Percentiles rank a stretch among this genome's conserved stretches.
These are phyloP conservation scores for Ilex paraguariensis DNA, from an alignment of 305 asterid species.

Conservation along the genomic window DNA sequence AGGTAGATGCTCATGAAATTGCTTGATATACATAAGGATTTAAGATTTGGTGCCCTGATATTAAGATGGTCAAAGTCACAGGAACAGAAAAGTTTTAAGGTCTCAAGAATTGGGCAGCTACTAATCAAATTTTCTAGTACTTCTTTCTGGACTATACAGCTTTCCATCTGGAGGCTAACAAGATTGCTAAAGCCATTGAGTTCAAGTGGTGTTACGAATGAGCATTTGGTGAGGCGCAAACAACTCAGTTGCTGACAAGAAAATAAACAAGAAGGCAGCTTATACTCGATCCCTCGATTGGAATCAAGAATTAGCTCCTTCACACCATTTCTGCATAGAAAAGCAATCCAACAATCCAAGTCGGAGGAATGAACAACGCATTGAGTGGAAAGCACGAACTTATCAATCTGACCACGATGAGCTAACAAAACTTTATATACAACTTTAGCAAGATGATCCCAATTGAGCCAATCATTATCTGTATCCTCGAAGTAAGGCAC, in stretches of 20 bases:
- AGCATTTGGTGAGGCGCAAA: conserved; percentile 39
- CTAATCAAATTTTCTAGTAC: no score
- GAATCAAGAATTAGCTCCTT: conserved; percentile 40
- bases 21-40: no score
- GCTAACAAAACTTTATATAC: no score
- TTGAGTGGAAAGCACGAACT: conserved; percentile 18
- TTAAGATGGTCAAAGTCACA: no score
- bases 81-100: no score
- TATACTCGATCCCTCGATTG: conserved; percentile 25
- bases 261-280: conserved; percentile 35
- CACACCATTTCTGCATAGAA: conserved; percentile 11
- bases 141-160: no score
- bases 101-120: no score
- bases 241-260: conserved; percentile 28
- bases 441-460: conserved; percentile 22
- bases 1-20: no score
- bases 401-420: no score
- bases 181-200: neutral
- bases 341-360: conserved; percentile 1
- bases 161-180: neutral
- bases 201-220: neutral
- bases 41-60: no score
- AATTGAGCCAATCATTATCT: conserved; percentile 7
- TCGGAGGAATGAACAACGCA: conserved; percentile 2
- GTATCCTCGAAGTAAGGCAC: conserved; percentile 22